Conservation (phyloP, 2,329 filamentous ascomycete genomes). For the Claviceps monticola region DNA sequence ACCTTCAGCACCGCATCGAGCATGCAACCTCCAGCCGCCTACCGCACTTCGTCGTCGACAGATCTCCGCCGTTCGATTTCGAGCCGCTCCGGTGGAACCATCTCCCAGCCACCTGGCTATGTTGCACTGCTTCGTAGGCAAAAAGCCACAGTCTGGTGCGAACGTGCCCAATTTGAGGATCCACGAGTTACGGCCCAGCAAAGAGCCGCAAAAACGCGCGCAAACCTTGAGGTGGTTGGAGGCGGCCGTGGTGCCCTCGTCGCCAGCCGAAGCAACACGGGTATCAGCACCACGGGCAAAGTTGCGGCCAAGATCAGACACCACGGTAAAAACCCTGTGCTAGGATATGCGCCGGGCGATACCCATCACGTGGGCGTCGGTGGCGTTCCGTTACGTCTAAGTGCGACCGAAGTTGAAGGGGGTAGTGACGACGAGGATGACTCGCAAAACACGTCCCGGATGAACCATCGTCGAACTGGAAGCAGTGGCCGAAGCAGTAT, state of each 20-base stretch:
- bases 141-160: slow-evolving; percentile 97
- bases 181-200: slow-evolving; percentile 71
- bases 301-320: slow-evolving; percentile 81
- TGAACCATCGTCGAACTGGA: slow-evolving; percentile 56
- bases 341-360: slow-evolving; percentile 62
- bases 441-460: slow-evolving; percentile 27
- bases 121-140: slow-evolving; percentile 93
- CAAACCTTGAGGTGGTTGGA: slow-evolving; percentile 69
- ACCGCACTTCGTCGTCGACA: slow-evolving; percentile 39
- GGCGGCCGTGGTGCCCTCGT: slow-evolving; percentile 28
- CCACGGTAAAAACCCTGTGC: slow-evolving; percentile 65
- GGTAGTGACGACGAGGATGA: slow-evolving; percentile 71
- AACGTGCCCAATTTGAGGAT: slow-evolving; percentile 84
- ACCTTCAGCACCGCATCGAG: slow-evolving; percentile 59
- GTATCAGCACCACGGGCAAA: slow-evolving; percentile 45
- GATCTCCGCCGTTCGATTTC: slow-evolving; percentile 67
- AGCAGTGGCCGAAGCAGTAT: slow-evolving; percentile 64
- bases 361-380: slow-evolving; percentile 57
- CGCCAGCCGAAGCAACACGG: slow-evolving; percentile 44
- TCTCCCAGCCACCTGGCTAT: slow-evolving; percentile 57
- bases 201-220: slow-evolving; percentile 73
- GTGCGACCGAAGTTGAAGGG: slow-evolving; percentile 88
- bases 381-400: slow-evolving; percentile 80
- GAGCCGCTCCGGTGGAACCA: slow-evolving; percentile 50
- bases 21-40: slow-evolving; percentile 43